A percentile compares a stretch with the other conserved stretches of the same genome.
Conservation (phyloP, 2,329 filamentous ascomycete species). For the Verticillium zaregamsianum region DNA sequence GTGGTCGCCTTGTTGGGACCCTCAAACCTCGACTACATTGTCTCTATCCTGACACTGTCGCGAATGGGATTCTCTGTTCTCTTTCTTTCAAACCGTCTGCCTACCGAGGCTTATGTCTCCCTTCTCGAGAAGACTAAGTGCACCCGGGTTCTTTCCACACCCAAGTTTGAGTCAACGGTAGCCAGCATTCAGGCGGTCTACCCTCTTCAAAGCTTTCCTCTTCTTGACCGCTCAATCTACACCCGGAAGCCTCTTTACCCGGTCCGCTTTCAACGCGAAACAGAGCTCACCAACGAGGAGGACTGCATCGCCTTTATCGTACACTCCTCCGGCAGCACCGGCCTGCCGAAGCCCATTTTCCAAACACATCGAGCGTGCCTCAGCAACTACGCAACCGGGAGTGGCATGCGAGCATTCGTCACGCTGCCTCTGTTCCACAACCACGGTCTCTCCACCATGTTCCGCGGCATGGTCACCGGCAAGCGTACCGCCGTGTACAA, state of each 20-base stretch:
- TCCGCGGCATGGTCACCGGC: constrained; percentile 39
- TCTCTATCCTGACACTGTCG: constrained; percentile 46
- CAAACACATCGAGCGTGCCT: constrained; percentile 43
- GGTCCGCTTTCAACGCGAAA: background rate
- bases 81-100: constrained; percentile 49
- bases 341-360: constrained; percentile 52
- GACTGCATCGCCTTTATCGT: constrained; percentile 21
- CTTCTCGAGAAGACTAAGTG: constrained; percentile 39
- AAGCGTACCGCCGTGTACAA: constrained; percentile 45
- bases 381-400: constrained; percentile 37
- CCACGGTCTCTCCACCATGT: constrained; percentile 44
- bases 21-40: constrained; percentile 46
- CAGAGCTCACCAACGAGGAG: constrained; percentile 20
- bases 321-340: constrained; percentile 44
- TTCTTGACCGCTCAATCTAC: constrained; percentile 7
- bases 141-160: constrained; percentile 13
- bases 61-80: constrained; percentile 49
- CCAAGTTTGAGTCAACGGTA: constrained; percentile 4
- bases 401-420: constrained; percentile 37
- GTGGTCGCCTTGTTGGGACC: constrained; percentile 43
- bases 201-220: constrained; percentile 7
- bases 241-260: background rate
- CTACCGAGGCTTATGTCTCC: constrained; percentile 43
- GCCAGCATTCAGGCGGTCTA: constrained; percentile 7
- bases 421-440: constrained; percentile 48